These are phyloP conservation scores for Hyphodiscus sp. DNA, from an alignment of 2,329 filamentous ascomycete genomes.

Conservation along the genomic window DNA sequence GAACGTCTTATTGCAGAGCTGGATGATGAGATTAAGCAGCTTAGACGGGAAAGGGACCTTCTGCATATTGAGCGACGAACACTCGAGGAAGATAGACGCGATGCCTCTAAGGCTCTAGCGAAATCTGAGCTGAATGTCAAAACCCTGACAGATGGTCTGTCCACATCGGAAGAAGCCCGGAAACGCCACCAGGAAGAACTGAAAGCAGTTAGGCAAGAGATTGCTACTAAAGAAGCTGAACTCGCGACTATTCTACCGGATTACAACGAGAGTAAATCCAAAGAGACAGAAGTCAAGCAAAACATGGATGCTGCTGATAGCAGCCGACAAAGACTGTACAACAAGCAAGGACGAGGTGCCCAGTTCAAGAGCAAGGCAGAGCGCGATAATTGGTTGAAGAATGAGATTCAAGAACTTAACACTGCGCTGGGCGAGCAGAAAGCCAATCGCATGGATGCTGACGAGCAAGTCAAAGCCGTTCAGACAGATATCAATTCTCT, in stretches of 20 bases:
- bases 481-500: constrained; percentile 64
- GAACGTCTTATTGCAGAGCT: constrained; percentile 74
- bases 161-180: constrained; percentile 66
- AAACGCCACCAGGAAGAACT: constrained; percentile 66
- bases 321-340: constrained; percentile 70
- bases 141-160: constrained; percentile 74
- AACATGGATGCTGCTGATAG: constrained; percentile 72
- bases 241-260: constrained; percentile 69
- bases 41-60: constrained; percentile 78
- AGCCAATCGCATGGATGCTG: constrained; percentile 75
- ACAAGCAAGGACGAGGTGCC: constrained; percentile 83
- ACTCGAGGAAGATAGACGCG: constrained; percentile 82
- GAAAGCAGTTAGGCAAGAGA: constrained; percentile 64
- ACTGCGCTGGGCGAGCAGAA: constrained; percentile 72
- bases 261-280: constrained; percentile 64
- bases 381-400: constrained; percentile 74
- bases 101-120: constrained; percentile 71
- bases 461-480: constrained; percentile 72
- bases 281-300: constrained; percentile 64
- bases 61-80: constrained; percentile 79
- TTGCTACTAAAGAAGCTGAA: constrained; percentile 69
- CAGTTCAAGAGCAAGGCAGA: constrained; percentile 85
- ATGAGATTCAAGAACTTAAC: constrained; percentile 76
- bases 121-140: constrained; percentile 84
- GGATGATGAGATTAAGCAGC: constrained; percentile 70